phyloP scores from a whole-genome alignment of 2,329 filamentous ascomycete genomes.

The Beauveria pseudobassiana region DNA sequence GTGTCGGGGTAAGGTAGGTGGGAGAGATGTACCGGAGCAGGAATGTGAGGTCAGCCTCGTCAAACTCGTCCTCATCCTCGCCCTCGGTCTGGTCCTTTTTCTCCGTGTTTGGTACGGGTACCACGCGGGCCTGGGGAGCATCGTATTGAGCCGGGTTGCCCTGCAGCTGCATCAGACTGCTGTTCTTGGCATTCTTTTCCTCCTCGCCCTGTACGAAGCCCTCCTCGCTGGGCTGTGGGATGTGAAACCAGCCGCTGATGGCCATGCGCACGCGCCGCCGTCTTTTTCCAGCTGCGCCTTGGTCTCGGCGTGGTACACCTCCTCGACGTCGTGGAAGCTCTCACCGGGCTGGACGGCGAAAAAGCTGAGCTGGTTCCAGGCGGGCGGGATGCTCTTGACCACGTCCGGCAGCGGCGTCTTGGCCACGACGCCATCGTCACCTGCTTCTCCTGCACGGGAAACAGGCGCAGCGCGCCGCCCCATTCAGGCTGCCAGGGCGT shows the following conservation, averaged over 20 bases:
- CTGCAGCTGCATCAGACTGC: conserved; percentile 86
- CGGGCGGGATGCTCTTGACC: conserved; percentile 78
- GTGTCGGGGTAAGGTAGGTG: conserved; percentile 85
- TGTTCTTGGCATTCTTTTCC: conserved; percentile 80
- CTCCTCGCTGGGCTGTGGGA: conserved; percentile 88
- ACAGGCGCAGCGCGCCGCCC: conserved; percentile 87
- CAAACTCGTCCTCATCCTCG: conserved; percentile 46
- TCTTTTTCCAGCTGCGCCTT: conserved; percentile 57
- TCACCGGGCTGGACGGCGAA: conserved; percentile 97
- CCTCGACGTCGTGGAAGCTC: conserved; percentile 98
- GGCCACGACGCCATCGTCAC: conserved; percentile 62
- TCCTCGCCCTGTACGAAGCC: conserved; percentile 85
- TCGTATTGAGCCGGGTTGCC: conserved; percentile 89
- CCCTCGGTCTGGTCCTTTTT: conserved; percentile 21
- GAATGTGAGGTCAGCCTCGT: conserved; percentile 79
- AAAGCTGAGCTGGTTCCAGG: conserved; percentile 96
- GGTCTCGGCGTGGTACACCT: conserved; percentile 71
- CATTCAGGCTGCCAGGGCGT: conserved; percentile 82
- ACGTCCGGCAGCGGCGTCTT: conserved; percentile 74
- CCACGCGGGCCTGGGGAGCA: conserved; percentile 57
- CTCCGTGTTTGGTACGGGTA: conserved; percentile 32
- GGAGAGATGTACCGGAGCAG: conserved; percentile 85
- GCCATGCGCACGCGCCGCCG: conserved; percentile 83
- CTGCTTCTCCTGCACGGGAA: conserved; percentile 59
- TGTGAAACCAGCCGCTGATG: conserved; percentile 98